Conservation (phyloP, 441 rosid genomes). For the Jatropha multifida region DNA sequence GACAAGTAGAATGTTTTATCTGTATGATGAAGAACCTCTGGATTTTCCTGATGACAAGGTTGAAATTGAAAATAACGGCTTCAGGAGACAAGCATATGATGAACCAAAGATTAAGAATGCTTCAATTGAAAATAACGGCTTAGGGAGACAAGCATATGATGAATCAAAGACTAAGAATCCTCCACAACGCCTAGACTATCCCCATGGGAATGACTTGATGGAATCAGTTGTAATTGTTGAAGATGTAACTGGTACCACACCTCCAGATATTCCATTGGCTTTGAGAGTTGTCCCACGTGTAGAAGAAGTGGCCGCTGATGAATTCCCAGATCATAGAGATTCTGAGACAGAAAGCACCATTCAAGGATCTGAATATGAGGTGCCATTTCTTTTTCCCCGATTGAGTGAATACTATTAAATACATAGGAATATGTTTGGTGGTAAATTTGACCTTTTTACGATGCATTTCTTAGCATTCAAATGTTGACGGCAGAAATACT, state of each 20-base stretch:
- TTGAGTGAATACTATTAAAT: neutral
- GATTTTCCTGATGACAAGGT: constrained; percentile 26
- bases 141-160: constrained; percentile 7
- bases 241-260: constrained; percentile 61
- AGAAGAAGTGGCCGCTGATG: constrained; percentile 42
- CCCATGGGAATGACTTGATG: constrained; percentile 26
- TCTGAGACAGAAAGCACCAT: constrained; percentile 32
- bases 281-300: constrained; percentile 44
- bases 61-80: constrained; percentile 27
- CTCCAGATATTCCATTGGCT: constrained; percentile 38
- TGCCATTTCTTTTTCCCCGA: constrained; percentile 28
- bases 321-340: constrained; percentile 35
- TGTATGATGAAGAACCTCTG: constrained; percentile 29
- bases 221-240: constrained; percentile 45
- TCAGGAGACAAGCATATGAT: constrained; percentile 9
- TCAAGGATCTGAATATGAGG: constrained; percentile 50
- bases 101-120: constrained; percentile 29
- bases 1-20: constrained; percentile 29
- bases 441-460: constrained; percentile 17
- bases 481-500: constrained; percentile 34
- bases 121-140: constrained; percentile 25
- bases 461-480: constrained; percentile 39
- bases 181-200: constrained; percentile 33
- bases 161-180: constrained; percentile 29
- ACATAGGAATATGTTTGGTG: constrained; percentile 3